Conservation (phyloP, 1,284 basidiomycete species). For the Psilocybe mexicana region DNA sequence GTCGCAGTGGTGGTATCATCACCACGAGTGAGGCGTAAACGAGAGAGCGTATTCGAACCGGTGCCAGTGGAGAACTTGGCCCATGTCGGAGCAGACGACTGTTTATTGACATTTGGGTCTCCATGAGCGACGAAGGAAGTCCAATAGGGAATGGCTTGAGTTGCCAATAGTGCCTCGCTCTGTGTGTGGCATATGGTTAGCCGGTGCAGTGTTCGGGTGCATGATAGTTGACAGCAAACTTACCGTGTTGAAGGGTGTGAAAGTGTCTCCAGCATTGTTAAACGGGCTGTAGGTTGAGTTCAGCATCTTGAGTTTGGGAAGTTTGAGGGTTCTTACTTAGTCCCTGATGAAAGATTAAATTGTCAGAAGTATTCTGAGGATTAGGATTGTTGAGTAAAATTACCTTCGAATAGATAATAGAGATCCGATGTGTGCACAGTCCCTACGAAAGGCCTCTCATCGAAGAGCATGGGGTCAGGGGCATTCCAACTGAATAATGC, state of each 20-base stretch:
- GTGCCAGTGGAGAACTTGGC: slow-evolving; percentile 15
- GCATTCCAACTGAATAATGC: slow-evolving; percentile 38
- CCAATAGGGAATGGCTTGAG: slow-evolving; percentile 47
- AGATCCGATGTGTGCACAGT: slow-evolving; percentile 48
- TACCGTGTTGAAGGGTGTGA: slow-evolving; percentile 40
- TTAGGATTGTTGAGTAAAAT: slow-evolving; percentile 1
- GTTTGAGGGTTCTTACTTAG: slow-evolving; percentile 29
- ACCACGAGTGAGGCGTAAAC: slow-evolving; percentile 26
- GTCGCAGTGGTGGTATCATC: slow-evolving; percentile 25
- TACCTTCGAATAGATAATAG: slow-evolving; percentile 45
- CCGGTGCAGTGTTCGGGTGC: not conserved
- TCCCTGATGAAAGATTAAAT: slow-evolving; percentile 25
- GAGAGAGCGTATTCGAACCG: slow-evolving; percentile 6
- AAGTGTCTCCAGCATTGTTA: slow-evolving; percentile 39
- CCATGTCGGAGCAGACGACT: slow-evolving; percentile 35
- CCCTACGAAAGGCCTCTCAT: slow-evolving; percentile 38
- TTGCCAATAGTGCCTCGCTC: slow-evolving; percentile 41
- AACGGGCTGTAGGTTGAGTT: slow-evolving; percentile 21
- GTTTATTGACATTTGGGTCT: slow-evolving; percentile 33
- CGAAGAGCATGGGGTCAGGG: slow-evolving; percentile 41
- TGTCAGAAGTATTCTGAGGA: not conserved
- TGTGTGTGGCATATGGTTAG: slow-evolving; percentile 13
- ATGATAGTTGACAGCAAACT: slow-evolving; percentile 9
- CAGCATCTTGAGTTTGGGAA: not conserved
- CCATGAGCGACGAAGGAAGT: slow-evolving; percentile 41